Percentiles rank a stretch among this genome's conserved stretches.
Evolutionary conservation across 73 alveolate genomes (phyloP).

Genomic region (Paramecium sonneborni): DNA sequence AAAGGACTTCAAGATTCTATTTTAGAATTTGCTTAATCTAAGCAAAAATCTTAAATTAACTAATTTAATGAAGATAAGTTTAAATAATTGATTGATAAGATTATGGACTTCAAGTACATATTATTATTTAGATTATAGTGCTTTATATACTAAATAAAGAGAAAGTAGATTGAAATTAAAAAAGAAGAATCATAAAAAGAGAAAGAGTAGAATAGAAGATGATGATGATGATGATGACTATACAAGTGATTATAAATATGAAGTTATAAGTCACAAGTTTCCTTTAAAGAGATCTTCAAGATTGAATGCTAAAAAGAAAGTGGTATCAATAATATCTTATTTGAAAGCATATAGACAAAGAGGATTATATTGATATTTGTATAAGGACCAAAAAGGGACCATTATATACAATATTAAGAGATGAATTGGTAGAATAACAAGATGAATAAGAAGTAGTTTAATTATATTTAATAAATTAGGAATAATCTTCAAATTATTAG

Average conservation of each 20-base stretch:
- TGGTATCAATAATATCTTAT: neutral
- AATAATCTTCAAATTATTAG: neutral
- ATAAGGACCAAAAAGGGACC: slow-evolving; percentile 28
- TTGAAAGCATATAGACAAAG: neutral
- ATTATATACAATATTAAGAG: slow-evolving; percentile 10
- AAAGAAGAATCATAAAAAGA: slow-evolving; percentile 16
- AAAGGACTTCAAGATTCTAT: slow-evolving; percentile 65
- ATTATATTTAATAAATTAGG: neutral
- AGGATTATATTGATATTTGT: neutral
- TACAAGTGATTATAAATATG: slow-evolving; percentile 27
- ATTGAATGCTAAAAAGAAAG: slow-evolving; percentile 7
- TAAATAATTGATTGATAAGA: slow-evolving; percentile 59
- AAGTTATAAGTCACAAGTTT: neutral
- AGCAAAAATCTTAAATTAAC: slow-evolving; percentile 36
- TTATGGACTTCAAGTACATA: slow-evolving; percentile 65
- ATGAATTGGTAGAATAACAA: neutral
- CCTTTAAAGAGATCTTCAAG: slow-evolving; percentile 47
- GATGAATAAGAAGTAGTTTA: neutral
- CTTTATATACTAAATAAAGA: slow-evolving; percentile 38
- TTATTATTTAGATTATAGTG: neutral
- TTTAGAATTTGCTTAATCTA: slow-evolving; percentile 61
- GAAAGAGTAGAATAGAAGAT: slow-evolving; percentile 26
- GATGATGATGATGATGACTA: slow-evolving; percentile 56
- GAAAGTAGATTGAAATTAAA: slow-evolving; percentile 42
- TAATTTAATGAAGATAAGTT: slow-evolving; percentile 59